These are phyloP conservation scores for Passalora sequoiae DNA, from an alignment of 2,329 filamentous ascomycete species.

Conservation along the genomic window DNA sequence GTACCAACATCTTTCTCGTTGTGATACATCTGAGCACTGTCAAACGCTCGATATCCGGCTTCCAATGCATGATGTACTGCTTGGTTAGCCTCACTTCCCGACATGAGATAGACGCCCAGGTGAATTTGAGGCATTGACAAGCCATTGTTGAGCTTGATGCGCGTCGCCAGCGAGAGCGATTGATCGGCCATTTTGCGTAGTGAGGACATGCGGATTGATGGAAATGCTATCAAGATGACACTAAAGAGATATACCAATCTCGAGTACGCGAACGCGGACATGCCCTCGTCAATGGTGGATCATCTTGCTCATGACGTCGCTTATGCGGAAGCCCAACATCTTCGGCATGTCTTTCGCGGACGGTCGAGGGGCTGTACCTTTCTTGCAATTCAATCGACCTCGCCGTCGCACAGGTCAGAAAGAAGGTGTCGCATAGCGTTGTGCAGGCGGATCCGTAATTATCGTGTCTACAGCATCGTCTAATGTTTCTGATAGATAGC, in stretches of 20 bases:
- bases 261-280: too few species aligned
- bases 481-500: too few species aligned
- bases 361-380: too few species aligned
- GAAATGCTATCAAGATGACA: not conserved
- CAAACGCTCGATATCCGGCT: conserved; percentile 49
- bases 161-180: conserved; percentile 39
- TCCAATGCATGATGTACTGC: conserved; percentile 45
- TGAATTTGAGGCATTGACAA: conserved; percentile 65
- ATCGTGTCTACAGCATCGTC: too few species aligned
- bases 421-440: too few species aligned
- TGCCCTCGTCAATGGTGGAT: too few species aligned
- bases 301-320: too few species aligned
- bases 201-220: conserved; percentile 12
- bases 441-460: too few species aligned
- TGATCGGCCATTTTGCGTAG: conserved; percentile 21
- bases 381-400: too few species aligned
- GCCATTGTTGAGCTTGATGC: conserved; percentile 57
- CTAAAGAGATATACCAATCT: not conserved
- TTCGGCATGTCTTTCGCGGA: too few species aligned
- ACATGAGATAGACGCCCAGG: conserved; percentile 68
- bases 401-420: too few species aligned
- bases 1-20: conserved; percentile 68
- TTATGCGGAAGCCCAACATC: too few species aligned
- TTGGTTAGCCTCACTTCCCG: conserved; percentile 53
- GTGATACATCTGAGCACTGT: conserved; percentile 60